Conservation (phyloP, 2,329 filamentous ascomycete species). For the Xylaria digitata region DNA sequence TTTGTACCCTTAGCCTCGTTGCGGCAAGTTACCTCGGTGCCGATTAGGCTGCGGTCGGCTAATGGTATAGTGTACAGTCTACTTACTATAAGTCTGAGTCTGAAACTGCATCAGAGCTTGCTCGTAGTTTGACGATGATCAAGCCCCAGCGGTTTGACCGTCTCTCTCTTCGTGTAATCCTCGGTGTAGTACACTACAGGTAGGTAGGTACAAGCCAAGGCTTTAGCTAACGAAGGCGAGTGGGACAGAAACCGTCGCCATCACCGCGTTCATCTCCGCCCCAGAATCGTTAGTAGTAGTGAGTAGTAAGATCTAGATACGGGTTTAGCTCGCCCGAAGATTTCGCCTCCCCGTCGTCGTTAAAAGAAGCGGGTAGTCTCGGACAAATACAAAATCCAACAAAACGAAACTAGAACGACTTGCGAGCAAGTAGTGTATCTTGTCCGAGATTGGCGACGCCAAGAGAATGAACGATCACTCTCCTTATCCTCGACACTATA, state of each 20-base stretch:
- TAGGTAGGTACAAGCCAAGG: constrained; percentile 15
- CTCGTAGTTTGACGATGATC: constrained; percentile 4
- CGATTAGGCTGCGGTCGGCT: background rate
- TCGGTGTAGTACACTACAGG: background rate
- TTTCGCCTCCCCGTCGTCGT: constrained; percentile 6
- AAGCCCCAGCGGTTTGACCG: background rate
- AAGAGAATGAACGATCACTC: constrained; percentile 17
- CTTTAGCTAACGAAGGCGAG: constrained; percentile 6
- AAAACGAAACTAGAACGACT: background rate
- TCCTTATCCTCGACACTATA: background rate
- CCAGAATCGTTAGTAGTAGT: constrained; percentile 9
- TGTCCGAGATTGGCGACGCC: constrained; percentile 13
- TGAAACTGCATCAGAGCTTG: background rate
- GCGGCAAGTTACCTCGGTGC: constrained; percentile 1
- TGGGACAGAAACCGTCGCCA: constrained; percentile 16
- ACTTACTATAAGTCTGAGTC: background rate
- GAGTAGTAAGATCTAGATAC: constrained; percentile 2
- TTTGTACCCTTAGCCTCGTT: constrained; percentile 19
- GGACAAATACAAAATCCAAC: constrained; percentile 1
- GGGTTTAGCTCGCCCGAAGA: constrained; percentile 1
- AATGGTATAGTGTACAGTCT: constrained; percentile 10
- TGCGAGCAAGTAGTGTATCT: too few species aligned
- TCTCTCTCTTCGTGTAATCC: constrained; percentile 13
- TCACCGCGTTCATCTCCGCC: constrained; percentile 16
- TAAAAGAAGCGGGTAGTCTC: constrained; percentile 6